A percentile compares a stretch with the other conserved stretches of the same genome.
Evolutionary conservation across 345 rosid species (phyloP).

Genomic region (Reutealis trisperma): DNA sequence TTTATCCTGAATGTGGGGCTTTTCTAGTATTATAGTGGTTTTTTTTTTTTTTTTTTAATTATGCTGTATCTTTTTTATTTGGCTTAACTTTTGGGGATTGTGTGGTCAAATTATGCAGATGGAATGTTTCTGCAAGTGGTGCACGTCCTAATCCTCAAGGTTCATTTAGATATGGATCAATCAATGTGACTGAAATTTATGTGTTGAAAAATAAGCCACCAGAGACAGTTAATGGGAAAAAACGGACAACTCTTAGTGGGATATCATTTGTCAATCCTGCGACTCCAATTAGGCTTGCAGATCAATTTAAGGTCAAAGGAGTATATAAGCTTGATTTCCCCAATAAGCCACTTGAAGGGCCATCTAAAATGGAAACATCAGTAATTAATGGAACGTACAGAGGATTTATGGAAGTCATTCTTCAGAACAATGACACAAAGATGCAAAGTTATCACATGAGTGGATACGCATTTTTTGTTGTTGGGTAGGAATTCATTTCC

Average conservation of each 20-base stretch:
- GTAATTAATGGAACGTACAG: slow-evolving; percentile 89
- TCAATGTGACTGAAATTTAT: slow-evolving; percentile 86
- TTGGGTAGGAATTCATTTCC: slow-evolving; percentile 56
- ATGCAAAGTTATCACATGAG: slow-evolving; percentile 89
- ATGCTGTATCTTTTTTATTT: not conserved
- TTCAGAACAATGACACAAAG: slow-evolving; percentile 96
- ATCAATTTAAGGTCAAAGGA: slow-evolving; percentile 74
- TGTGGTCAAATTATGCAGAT: slow-evolving; percentile 50
- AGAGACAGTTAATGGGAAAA: slow-evolving; percentile 64
- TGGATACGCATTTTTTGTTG: slow-evolving; percentile 94
- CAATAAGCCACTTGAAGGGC: slow-evolving; percentile 66
- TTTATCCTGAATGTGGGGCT: not conserved
- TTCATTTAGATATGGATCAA: slow-evolving; percentile 90
- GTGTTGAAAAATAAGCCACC: slow-evolving; percentile 80
- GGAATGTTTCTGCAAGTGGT: slow-evolving; percentile 97
- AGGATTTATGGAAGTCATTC: slow-evolving; percentile 92
- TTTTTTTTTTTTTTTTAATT: too few relatives aligned
- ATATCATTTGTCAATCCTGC: slow-evolving; percentile 83
- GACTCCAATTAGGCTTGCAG: slow-evolving; percentile 94
- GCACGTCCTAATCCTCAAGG: slow-evolving; percentile 99
- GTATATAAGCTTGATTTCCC: slow-evolving; percentile 95
- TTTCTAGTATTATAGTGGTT: not conserved
- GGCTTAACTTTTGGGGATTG: slow-evolving; percentile 10
- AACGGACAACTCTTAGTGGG: slow-evolving; percentile 71
- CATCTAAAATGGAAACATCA: slow-evolving; percentile 69